Conservation (phyloP, 2,329 filamentous ascomycete genomes). For the Aspergillus sp. region DNA sequence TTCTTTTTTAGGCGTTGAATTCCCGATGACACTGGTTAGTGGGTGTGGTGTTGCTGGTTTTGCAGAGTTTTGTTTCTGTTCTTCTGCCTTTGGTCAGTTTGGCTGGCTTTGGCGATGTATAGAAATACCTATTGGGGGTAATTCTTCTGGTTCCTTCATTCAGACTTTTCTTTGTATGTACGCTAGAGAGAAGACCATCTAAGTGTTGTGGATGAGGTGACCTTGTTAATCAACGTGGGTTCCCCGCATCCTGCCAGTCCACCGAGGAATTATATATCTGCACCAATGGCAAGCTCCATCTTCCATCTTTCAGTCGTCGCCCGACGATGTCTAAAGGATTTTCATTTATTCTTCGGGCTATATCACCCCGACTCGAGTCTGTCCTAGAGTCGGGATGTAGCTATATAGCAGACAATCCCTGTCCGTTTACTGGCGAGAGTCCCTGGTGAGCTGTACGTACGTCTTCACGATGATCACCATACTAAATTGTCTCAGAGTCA, state of each 20-base stretch:
- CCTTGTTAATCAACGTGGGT: neutral
- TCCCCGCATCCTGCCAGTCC: slow-evolving; percentile 6
- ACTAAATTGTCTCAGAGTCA: neutral
- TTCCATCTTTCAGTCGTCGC: neutral
- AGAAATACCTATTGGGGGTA: too few relatives aligned
- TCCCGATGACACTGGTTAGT: neutral
- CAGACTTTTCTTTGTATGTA: too few relatives aligned
- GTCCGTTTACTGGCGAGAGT: too few relatives aligned
- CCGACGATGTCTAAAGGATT: neutral
- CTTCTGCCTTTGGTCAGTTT: too few relatives aligned
- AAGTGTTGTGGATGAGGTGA: neutral
- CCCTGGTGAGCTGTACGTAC: too few relatives aligned
- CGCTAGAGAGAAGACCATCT: neutral
- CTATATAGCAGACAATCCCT: too few relatives aligned
- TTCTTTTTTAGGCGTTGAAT: neutral
- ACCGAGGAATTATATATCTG: slow-evolving; percentile 17
- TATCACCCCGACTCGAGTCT: slow-evolving; percentile 7
- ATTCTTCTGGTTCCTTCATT: too few relatives aligned
- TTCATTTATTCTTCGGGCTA: slow-evolving; percentile 11
- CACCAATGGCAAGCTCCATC: slow-evolving; percentile 22
- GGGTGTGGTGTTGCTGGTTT: neutral
- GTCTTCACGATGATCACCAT: neutral
- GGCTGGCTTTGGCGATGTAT: too few relatives aligned
- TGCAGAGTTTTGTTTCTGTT: too few relatives aligned
- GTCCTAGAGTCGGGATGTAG: too few relatives aligned